phyloP scores from a whole-genome alignment of 2,329 filamentous ascomycete genomes.

The Neofusicoccum kwambonambiense region DNA sequence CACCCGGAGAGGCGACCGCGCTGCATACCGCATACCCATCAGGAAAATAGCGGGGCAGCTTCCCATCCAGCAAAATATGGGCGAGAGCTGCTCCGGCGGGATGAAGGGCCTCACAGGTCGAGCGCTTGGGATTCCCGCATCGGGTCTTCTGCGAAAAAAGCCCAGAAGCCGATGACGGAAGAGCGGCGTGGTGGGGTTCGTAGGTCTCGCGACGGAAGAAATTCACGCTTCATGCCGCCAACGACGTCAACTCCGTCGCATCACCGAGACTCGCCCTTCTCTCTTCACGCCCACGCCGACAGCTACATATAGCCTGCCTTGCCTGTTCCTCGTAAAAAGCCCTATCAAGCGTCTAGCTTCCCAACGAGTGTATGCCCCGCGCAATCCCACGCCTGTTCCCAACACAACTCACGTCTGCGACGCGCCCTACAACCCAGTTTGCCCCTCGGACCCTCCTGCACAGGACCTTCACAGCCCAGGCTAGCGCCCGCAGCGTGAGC shows the following conservation, averaged over 20 bases:
- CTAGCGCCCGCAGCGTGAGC: background rate
- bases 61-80: background rate
- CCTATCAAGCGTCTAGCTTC: background rate
- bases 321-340: background rate
- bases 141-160: background rate
- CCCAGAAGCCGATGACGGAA: slow-evolving; percentile 15
- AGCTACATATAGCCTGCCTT: background rate
- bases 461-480: background rate
- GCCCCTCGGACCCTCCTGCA: background rate
- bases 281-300: background rate
- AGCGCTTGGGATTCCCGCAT: background rate
- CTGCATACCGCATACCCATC: background rate
- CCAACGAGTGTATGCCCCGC: slow-evolving; percentile 17
- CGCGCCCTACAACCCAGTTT: background rate
- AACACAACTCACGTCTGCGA: background rate
- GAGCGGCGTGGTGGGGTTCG: slow-evolving; percentile 5
- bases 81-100: background rate
- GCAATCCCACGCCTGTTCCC: slow-evolving; percentile 1
- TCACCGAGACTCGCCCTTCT: background rate
- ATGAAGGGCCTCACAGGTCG: background rate
- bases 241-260: slow-evolving; percentile 12
- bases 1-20: background rate
- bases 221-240: slow-evolving; percentile 14
- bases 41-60: background rate
- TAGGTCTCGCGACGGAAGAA: slow-evolving; percentile 9